A percentile compares a stretch with the other conserved stretches of the same genome.
phyloP scores from a whole-genome alignment of 306 rosid species.

The Cotoneaster glaucophyllus region DNA sequence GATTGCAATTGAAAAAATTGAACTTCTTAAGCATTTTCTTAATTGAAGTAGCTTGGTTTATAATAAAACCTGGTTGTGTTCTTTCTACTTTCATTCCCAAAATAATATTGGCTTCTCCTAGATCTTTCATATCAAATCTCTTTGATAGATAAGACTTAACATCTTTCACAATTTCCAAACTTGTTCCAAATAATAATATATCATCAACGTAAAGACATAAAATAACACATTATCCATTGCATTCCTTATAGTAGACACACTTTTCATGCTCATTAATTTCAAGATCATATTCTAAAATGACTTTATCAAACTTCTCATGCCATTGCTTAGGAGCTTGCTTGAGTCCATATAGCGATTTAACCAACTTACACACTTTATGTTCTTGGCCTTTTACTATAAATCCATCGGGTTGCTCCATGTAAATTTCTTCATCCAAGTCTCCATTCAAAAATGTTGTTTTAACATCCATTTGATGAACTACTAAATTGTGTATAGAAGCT shows the following conservation, averaged over 20 bases:
- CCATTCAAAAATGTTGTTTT: background rate
- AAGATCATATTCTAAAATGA: background rate
- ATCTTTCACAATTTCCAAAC: no score
- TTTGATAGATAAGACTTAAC: no score
- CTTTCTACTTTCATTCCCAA: background rate
- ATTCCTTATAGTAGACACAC: background rate
- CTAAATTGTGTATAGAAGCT: background rate
- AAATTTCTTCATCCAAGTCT: background rate
- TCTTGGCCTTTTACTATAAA: background rate
- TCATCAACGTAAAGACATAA: no score
- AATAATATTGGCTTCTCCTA: background rate
- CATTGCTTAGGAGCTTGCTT: background rate
- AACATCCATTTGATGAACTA: background rate
- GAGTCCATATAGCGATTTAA: background rate
- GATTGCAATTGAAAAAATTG: background rate
- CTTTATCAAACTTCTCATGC: slow-evolving; percentile 1
- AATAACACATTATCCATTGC: no score
- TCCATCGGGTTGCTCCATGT: background rate
- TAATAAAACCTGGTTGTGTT: no score
- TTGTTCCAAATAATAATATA: no score
- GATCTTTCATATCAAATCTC: background rate
- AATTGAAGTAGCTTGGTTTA: background rate
- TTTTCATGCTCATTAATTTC: background rate
- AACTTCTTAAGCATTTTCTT: background rate
- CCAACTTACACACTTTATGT: background rate